Evolutionary conservation across 805 yeast species (phyloP), one percentile per base, ranked within the genome.

Genomic region (Tetrapisispora namnaoensis): DNA sequence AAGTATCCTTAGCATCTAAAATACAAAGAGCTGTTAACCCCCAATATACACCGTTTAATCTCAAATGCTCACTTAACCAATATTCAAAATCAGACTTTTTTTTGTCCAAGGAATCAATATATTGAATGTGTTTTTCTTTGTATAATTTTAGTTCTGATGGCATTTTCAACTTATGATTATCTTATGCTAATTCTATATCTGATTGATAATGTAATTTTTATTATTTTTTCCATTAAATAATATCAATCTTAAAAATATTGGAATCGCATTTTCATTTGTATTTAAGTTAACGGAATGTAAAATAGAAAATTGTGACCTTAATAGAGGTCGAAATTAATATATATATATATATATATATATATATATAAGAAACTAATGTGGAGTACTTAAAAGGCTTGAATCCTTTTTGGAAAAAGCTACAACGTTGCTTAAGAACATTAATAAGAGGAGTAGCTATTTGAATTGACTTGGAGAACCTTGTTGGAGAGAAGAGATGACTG

Each of bases 31-130:
- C 88, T 17, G 85, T 83, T 2, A 87, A 70, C 0, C 97, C 98
- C 99, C 99, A 93, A 63, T 93, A 93, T 0, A 93, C 74, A 1
- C 98, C 99, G 58, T 86, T 88, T 73, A 93, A 67, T 32, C 97
- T 74, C 45, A 93, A 71, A 63, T 93, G 98, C 59, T 93, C 98
- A 11, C 87, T 78, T 46, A 90, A 66, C 93, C 95, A 88, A 66
- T 88, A 90, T 57, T 84, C 89, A 28, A 80, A 70, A 61, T 83
- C 76, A 62, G 80, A 74, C 48, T 76, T 71, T 53, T 75, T 71
- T 44, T 73, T 67, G 55, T 82, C 82, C 40, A 83, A 66, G 1
- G 77, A 65, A 49, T 72, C 68, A 32, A 84, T 73, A 62, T 80
- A 84, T 20, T 66, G 61, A 20, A 82, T 71, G 60, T 84, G 91